phyloP scores from a whole-genome alignment of 2,329 filamentous ascomycete species.

The Xylaria sp. region DNA sequence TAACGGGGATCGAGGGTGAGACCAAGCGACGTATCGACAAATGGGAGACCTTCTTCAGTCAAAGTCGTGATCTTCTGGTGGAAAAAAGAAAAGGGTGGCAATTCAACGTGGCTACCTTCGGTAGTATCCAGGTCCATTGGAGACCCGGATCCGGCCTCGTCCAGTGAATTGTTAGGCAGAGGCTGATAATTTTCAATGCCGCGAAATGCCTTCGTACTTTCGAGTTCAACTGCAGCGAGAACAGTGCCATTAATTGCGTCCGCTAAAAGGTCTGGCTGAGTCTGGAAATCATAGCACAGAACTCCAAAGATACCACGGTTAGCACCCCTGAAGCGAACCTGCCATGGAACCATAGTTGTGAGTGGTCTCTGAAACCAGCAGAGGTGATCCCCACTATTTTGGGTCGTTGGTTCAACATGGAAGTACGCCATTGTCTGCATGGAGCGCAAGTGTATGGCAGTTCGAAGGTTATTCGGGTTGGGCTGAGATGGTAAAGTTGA shows the following conservation, averaged over 20 bases:
- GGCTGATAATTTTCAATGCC: constrained; percentile 6
- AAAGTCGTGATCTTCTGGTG: constrained; percentile 50
- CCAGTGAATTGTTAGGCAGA: constrained; percentile 37
- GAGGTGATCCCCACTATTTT: constrained; percentile 37
- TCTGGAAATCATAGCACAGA: constrained; percentile 73
- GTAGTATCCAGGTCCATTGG: constrained; percentile 42
- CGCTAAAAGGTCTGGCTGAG: constrained; percentile 65
- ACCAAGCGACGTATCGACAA: constrained; percentile 65
- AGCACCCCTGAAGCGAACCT: constrained; percentile 66
- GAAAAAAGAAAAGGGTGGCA: constrained; percentile 30
- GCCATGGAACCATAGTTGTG: constrained; percentile 66
- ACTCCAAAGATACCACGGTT: constrained; percentile 70
- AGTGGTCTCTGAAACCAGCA: constrained; percentile 67
- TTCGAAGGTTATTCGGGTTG: constrained; percentile 65
- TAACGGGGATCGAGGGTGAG: constrained; percentile 67
- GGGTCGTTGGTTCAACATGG: constrained; percentile 57
- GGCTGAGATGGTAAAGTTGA: constrained; percentile 68
- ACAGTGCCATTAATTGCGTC: constrained; percentile 77
- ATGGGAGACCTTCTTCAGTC: constrained; percentile 67
- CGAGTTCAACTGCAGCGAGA: constrained; percentile 72
- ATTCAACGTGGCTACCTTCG: constrained; percentile 19
- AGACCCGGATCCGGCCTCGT: constrained; percentile 2
- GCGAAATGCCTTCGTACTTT: constrained; percentile 62
- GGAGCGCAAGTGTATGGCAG: constrained; percentile 71
- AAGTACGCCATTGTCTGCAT: constrained; percentile 88